phyloP scores from a whole-genome alignment of 2,329 filamentous ascomycete species.

The Juglanconis oblonga region DNA sequence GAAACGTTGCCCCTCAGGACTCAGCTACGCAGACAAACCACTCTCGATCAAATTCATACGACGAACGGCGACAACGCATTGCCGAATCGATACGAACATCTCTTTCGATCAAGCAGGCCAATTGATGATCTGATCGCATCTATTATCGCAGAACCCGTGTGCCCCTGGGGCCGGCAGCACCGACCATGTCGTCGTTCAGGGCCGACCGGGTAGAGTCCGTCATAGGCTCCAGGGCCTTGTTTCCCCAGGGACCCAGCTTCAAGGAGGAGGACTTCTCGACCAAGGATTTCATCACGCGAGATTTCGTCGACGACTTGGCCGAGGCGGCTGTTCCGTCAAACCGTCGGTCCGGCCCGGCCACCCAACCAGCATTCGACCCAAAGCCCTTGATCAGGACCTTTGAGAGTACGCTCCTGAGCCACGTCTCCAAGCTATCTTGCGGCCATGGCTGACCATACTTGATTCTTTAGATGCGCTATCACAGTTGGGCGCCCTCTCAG shows the following conservation, averaged over 20 bases:
- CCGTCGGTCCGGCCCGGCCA: slow-evolving; percentile 69
- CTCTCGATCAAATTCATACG: background rate
- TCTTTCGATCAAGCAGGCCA: background rate
- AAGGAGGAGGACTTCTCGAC: slow-evolving; percentile 83
- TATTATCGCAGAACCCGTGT: slow-evolving; percentile 9
- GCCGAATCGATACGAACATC: background rate
- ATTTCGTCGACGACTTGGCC: slow-evolving; percentile 92
- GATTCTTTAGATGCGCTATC: slow-evolving; percentile 54
- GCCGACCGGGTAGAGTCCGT: slow-evolving; percentile 34
- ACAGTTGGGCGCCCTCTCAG: slow-evolving; percentile 67
- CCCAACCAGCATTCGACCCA: slow-evolving; percentile 72
- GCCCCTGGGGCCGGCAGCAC: slow-evolving; percentile 40
- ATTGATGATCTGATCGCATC: slow-evolving; percentile 4
- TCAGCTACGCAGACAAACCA: background rate
- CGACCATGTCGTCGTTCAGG: slow-evolving; percentile 29
- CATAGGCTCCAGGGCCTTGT: slow-evolving; percentile 61
- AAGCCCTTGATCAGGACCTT: slow-evolving; percentile 96
- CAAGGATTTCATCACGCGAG: slow-evolving; percentile 95
- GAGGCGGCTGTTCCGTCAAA: slow-evolving; percentile 77
- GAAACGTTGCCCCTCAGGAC: background rate
- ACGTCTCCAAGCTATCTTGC: background rate
- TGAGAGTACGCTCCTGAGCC: slow-evolving; percentile 55
- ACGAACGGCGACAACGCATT: background rate
- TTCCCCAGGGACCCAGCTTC: slow-evolving; percentile 77
- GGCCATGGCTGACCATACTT: slow-evolving; percentile 24